Evolutionary conservation across 2,329 filamentous ascomycete genomes (phyloP).

Genomic region (Colletotrichum sp.): DNA sequence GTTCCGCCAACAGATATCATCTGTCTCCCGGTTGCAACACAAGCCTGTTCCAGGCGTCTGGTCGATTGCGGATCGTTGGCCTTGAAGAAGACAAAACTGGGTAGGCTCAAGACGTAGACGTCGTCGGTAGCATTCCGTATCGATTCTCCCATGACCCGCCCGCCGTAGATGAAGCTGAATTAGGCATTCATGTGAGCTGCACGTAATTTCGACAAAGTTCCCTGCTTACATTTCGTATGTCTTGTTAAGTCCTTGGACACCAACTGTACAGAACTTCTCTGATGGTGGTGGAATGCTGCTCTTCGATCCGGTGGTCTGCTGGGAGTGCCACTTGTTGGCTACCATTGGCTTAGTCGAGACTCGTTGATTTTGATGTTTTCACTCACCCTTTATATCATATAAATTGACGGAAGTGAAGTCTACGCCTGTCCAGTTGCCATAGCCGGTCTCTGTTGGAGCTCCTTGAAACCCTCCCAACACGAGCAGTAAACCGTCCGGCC

Average conservation of each 20-base stretch:
- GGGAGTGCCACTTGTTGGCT: slow-evolving; percentile 34
- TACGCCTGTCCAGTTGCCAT: slow-evolving; percentile 23
- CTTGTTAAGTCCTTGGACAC: slow-evolving; percentile 32
- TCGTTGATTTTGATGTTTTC: not conserved
- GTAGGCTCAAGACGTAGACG: slow-evolving; percentile 41
- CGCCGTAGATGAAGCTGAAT: slow-evolving; percentile 42
- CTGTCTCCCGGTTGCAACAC: slow-evolving; percentile 40
- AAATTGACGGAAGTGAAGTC: slow-evolving; percentile 34
- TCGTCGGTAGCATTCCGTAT: slow-evolving; percentile 29
- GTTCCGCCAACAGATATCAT: slow-evolving; percentile 44
- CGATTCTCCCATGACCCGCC: slow-evolving; percentile 25
- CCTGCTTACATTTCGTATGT: slow-evolving; percentile 41
- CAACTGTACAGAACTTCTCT: slow-evolving; percentile 38
- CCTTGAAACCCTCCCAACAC: slow-evolving; percentile 35
- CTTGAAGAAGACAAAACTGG: slow-evolving; percentile 41
- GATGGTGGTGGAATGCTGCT: slow-evolving; percentile 28
- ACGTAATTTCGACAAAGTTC: not conserved
- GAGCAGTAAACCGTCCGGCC: slow-evolving; percentile 35
- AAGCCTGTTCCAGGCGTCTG: slow-evolving; percentile 35
- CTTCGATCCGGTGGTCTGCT: slow-evolving; percentile 32
- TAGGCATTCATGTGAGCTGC: not conserved
- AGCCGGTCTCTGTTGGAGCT: slow-evolving; percentile 24
- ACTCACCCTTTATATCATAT: slow-evolving; percentile 32
- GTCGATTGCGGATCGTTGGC: slow-evolving; percentile 24
- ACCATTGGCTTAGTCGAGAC: not conserved